phyloP scores from a whole-genome alignment of 805 yeast genomes.

The Lipomyces anomalus region DNA sequence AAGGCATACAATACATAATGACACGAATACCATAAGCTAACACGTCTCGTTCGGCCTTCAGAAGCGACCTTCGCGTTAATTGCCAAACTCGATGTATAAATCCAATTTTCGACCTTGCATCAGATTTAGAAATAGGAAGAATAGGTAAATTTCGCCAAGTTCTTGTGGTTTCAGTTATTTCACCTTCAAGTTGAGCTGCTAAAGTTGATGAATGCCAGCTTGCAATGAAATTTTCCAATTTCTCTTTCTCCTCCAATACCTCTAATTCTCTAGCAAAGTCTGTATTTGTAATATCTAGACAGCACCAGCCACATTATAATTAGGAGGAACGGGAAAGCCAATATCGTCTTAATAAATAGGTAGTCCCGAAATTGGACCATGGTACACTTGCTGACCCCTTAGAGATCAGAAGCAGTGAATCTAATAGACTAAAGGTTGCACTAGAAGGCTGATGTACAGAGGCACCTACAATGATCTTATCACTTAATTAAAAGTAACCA shows the following conservation, averaged over 20 bases:
- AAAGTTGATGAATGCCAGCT: background rate
- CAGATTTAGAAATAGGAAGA: slow-evolving; percentile 13
- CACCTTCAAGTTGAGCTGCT: too few relatives aligned
- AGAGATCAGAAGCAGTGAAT: too few relatives aligned
- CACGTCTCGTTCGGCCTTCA: slow-evolving; percentile 36
- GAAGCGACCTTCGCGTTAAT: slow-evolving; percentile 30
- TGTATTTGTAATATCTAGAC: slow-evolving; percentile 27
- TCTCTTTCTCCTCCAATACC: background rate
- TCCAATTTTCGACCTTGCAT: too few relatives aligned
- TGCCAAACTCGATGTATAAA: too few relatives aligned
- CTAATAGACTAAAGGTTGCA: slow-evolving; percentile 32
- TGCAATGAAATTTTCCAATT: background rate
- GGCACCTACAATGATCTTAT: slow-evolving; percentile 3
- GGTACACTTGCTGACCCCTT: slow-evolving; percentile 26
- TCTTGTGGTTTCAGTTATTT: background rate
- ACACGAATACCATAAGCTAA: slow-evolving; percentile 38
- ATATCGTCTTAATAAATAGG: too few relatives aligned
- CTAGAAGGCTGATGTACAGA: slow-evolving; percentile 39
- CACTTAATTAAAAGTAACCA: background rate
- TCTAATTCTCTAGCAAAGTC: slow-evolving; percentile 25
- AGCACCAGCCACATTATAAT: too few relatives aligned
- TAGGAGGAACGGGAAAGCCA: too few relatives aligned
- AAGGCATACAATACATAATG: slow-evolving; percentile 32
- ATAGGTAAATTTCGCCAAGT: background rate
- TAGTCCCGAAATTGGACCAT: slow-evolving; percentile 24